These are phyloP conservation scores for Spathaspora girioi DNA, from an alignment of 805 yeast genomes.

Conservation along the genomic window DNA sequence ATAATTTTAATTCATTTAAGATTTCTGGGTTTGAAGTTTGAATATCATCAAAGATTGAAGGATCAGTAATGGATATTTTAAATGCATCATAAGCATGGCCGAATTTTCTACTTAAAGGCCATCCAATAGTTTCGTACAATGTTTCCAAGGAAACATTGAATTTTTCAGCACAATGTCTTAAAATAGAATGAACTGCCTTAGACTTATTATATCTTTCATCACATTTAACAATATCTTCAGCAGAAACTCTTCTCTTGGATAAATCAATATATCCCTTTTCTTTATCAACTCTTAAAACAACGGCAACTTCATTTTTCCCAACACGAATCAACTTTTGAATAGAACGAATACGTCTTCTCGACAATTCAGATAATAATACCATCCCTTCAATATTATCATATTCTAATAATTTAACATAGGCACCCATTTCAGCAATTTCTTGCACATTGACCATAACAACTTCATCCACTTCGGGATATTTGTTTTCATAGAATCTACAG, in stretches of 20 bases:
- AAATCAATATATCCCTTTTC: constrained; percentile 98
- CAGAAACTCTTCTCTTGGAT: constrained; percentile 95
- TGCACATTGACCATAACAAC: constrained; percentile 98
- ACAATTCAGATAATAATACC: constrained; percentile 92
- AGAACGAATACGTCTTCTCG: constrained; percentile 97
- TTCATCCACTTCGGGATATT: constrained; percentile 98
- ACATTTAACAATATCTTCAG: constrained; percentile 95
- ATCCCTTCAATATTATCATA: constrained; percentile 98
- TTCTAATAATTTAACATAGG: constrained; percentile 91
- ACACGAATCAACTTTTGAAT: constrained; percentile 97
- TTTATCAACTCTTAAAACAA: constrained; percentile 95
- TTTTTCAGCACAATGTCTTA: constrained; percentile 97
- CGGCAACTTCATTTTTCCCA: constrained; percentile 97
- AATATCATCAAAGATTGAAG: constrained; percentile 79
- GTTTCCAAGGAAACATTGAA: constrained; percentile 83
- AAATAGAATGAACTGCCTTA: constrained; percentile 96
- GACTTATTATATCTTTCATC: constrained; percentile 96
- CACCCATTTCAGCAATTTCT: constrained; percentile 99
- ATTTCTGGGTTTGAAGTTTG: constrained; percentile 69
- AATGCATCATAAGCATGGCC: constrained; percentile 98
- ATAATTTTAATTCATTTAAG: constrained; percentile 77
- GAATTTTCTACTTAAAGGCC: constrained; percentile 94
- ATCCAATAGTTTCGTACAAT: constrained; percentile 84
- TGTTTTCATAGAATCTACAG: constrained; percentile 97
- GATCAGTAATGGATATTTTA: constrained; percentile 91